Conservation (phyloP, 2,329 filamentous ascomycete species). For the Raffaelea arxii region DNA sequence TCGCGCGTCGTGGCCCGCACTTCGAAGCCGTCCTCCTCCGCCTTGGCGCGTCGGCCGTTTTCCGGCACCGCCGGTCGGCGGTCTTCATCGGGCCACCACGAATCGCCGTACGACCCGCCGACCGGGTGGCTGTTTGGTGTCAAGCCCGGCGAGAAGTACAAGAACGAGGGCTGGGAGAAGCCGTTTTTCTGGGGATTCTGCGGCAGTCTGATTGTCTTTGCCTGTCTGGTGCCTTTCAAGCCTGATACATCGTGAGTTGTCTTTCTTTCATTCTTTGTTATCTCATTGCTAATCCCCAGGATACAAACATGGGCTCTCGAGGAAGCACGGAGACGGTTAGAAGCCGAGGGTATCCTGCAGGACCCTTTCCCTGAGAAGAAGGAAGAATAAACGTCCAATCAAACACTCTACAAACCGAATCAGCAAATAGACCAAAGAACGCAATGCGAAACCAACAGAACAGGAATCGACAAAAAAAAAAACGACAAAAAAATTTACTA, state of each 20-base stretch:
- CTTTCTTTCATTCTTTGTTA: conserved; percentile 7
- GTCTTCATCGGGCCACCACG: conserved; percentile 39
- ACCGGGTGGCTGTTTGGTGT: conserved; percentile 88
- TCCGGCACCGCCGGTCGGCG: conserved; percentile 7
- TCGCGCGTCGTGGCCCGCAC: conserved; percentile 4
- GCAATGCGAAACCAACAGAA: too few species aligned
- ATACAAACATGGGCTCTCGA: conserved; percentile 99
- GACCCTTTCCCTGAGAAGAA: conserved; percentile 61
- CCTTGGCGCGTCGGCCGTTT: conserved; percentile 8
- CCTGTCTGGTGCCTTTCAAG: conserved; percentile 87
- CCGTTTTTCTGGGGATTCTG: conserved; percentile 78
- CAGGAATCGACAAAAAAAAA: background rate
- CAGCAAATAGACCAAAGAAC: too few species aligned
- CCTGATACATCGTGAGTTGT: conserved; percentile 90
- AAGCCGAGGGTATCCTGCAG: conserved; percentile 86
- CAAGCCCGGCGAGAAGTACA: conserved; percentile 88
- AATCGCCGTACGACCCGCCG: conserved; percentile 79
- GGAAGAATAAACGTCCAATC: conserved; percentile 20
- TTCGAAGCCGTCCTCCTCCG: background rate
- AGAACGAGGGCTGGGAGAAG: conserved; percentile 94
- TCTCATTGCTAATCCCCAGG: conserved; percentile 35
- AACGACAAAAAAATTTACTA: background rate
- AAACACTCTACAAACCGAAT: too few species aligned
- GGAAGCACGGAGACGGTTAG: conserved; percentile 88
- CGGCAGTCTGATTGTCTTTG: conserved; percentile 62